Evolutionary conservation across 768 basidiomycete species (phyloP).

Genomic region (Termitomyces eurrhizus): DNA sequence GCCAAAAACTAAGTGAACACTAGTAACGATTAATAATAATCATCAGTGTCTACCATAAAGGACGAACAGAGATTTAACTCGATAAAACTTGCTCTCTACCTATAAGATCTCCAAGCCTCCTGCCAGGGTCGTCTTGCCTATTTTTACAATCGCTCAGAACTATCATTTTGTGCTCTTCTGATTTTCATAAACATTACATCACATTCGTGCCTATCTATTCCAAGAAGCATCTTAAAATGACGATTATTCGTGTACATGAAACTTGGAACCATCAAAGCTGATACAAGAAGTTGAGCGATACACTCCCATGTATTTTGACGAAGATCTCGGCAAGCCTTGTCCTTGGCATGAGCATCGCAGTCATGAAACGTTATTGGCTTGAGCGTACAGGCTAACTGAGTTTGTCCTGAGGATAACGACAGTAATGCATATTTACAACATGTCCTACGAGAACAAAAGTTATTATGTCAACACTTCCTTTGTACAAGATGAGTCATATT

Average conservation of each 20-base stretch:
- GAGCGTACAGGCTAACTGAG: neutral
- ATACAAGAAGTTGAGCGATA: neutral
- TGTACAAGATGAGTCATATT: neutral
- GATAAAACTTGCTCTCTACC: no score
- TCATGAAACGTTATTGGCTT: neutral
- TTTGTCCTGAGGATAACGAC: neutral
- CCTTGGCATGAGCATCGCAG: neutral
- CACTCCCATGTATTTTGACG: neutral
- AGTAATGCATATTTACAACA: neutral
- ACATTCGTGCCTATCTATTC: neutral
- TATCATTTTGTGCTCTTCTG: neutral
- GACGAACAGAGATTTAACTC: no score
- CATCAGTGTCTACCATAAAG: no score
- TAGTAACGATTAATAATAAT: no score
- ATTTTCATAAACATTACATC: no score
- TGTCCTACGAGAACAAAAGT: neutral
- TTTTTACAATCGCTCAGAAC: no score
- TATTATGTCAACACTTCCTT: neutral
- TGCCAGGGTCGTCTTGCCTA: neutral
- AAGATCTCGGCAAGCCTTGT: neutral
- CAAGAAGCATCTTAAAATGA: neutral
- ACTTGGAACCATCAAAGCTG: neutral
- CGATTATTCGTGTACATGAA: neutral
- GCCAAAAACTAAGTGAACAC: no score
- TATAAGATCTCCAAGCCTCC: neutral